Conservation (phyloP, 768 basidiomycete genomes). For the Pulveroboletus frians region DNA sequence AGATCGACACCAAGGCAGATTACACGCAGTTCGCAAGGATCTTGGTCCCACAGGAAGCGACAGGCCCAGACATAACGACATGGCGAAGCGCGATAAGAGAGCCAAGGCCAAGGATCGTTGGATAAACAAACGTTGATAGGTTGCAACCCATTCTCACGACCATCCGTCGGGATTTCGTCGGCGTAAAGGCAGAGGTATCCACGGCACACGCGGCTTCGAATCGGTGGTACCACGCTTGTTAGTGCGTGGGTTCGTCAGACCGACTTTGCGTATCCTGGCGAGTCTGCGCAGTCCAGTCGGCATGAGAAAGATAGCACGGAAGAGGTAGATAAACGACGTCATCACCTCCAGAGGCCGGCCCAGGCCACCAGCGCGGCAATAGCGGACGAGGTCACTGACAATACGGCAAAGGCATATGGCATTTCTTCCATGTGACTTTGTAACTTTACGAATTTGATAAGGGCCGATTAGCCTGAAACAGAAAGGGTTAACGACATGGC, state of each 20-base stretch:
- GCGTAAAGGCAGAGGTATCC: constrained; percentile 39
- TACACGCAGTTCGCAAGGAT: constrained; percentile 11
- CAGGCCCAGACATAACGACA: neutral
- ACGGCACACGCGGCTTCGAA: constrained; percentile 18
- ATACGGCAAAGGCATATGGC: constrained; percentile 67
- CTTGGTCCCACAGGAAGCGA: constrained; percentile 13
- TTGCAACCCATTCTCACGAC: constrained; percentile 27
- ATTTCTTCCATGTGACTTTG: constrained; percentile 67
- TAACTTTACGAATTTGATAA: constrained; percentile 45
- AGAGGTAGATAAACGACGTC: constrained; percentile 6
- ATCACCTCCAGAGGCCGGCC: constrained; percentile 59
- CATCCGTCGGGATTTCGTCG: constrained; percentile 37
- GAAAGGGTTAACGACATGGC: constrained; percentile 10
- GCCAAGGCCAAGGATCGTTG: neutral
- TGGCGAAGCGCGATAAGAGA: constrained; percentile 11
- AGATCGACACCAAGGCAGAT: constrained; percentile 1
- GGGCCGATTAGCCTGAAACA: constrained; percentile 19
- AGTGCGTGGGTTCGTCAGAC: constrained; percentile 31
- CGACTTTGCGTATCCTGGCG: constrained; percentile 43
- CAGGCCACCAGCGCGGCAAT: constrained; percentile 59
- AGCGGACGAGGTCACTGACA: constrained; percentile 55
- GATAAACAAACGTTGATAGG: constrained; percentile 1
- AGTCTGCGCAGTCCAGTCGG: constrained; percentile 26
- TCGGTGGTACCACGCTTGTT: constrained; percentile 11
- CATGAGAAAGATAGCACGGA: constrained; percentile 10